Conservation (phyloP, 78 protist species). For the Anaeramoeba ignava region DNA sequence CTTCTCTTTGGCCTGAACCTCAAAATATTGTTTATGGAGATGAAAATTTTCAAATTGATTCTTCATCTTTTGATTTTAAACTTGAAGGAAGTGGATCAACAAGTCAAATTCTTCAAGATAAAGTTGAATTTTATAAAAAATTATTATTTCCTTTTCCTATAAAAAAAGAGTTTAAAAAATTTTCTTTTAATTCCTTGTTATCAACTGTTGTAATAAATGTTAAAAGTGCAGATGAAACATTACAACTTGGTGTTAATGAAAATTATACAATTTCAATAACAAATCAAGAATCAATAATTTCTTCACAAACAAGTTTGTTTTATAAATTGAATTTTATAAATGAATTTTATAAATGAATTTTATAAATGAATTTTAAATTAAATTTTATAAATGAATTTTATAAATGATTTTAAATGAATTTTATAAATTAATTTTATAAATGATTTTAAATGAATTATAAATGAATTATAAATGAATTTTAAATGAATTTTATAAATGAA, state of each 20-base stretch:
- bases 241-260: background rate
- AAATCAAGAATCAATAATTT: background rate
- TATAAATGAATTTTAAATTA: too few species aligned
- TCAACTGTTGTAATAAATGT: background rate
- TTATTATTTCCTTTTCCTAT: background rate
- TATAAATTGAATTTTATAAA: too few species aligned
- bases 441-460: too few species aligned
- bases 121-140: background rate
- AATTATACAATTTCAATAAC: background rate
- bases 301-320: constrained; percentile 1
- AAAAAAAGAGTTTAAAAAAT: background rate
- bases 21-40: background rate
- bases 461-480: too few species aligned
- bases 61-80: background rate
- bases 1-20: background rate
- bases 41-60: background rate
- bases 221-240: background rate
- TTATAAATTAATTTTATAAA: too few species aligned
- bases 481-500: too few species aligned
- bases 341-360: too few species aligned
- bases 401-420: too few species aligned
- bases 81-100: background rate
- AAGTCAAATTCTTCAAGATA: background rate
- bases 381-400: too few species aligned
- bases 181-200: background rate